phyloP scores from a whole-genome alignment of 2,329 filamentous ascomycete genomes.

The Penicillium sp. region DNA sequence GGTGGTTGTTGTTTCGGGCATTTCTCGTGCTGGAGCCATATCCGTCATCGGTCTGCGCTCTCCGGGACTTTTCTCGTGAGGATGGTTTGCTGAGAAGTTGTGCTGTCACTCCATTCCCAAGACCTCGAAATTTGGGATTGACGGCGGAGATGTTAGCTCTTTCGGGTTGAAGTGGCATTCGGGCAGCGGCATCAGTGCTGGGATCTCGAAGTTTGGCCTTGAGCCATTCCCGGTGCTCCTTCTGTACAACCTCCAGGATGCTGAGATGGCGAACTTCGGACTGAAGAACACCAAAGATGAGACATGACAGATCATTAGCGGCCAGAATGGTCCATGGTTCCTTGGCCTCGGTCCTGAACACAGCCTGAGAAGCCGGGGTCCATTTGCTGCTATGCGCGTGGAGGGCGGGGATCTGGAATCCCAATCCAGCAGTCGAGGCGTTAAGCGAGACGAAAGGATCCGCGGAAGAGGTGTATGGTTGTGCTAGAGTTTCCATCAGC shows the following conservation, averaged over 20 bases:
- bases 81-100: constrained; percentile 81
- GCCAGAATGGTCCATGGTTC: constrained; percentile 94
- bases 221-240: constrained; percentile 85
- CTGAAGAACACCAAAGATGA: constrained; percentile 98
- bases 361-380: constrained; percentile 88
- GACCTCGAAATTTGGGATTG: constrained; percentile 50
- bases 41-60: constrained; percentile 60
- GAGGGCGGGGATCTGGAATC: constrained; percentile 54
- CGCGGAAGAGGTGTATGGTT: constrained; percentile 66
- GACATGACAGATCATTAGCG: constrained; percentile 91
- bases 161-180: constrained; percentile 35
- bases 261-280: constrained; percentile 92
- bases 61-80: constrained; percentile 53
- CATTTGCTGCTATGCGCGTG: constrained; percentile 89
- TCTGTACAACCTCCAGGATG: constrained; percentile 89
- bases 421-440: constrained; percentile 38
- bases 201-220: constrained; percentile 76
- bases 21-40: constrained; percentile 49
- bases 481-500: constrained; percentile 79
- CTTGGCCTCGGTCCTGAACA: constrained; percentile 91
- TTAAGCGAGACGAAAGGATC: constrained; percentile 46
- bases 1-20: constrained; percentile 64
- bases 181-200: constrained; percentile 50
- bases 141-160: constrained; percentile 39
- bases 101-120: constrained; percentile 84